Base-by-base conservation (phyloP, 208 protist species). In the Strigomonas galati region DNA sequence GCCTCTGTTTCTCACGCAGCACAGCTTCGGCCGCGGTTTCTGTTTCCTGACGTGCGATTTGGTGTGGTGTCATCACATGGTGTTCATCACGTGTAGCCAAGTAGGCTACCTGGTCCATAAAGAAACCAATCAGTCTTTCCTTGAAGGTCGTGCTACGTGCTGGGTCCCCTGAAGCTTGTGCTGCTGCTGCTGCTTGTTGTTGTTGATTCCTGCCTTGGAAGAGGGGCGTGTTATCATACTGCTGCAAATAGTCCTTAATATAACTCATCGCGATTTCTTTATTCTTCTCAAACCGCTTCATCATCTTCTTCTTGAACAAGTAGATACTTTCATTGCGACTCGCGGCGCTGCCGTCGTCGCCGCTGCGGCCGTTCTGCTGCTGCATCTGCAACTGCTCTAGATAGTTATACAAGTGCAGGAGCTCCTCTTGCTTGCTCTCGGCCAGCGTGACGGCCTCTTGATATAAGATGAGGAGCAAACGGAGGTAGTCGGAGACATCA, bases 401-500 rank as follows among this genome's bases (percentile, higher is more conserved):
- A 31, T 40, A 30, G 6, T 17, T 26, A n/a, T 62, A 40, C 30
- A 40, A 7, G 35, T 30, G 6, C 9, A 30, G 5, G 10, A 53
- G 37, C 19, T 48, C 59, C 21, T 40, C n/a, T 12, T 35, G 24
- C 4, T 27, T 15, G 58, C 68, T 17, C 17, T 71, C 28, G 6
- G 60, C 44, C 3, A 72, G 27, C 43, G 23, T 46, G 1, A 21
- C 54, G 26, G 86, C 86, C 46, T 80, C 78, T 21, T 71, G 62
- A 55, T 90, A 68, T 9, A 92, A 67, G 21, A 87, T 40, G 23
- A 82, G 70, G 62, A 86, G 68, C 66, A 78, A 65, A 32, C 80
- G 81, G 35, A 92, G 74, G 21, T 87, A 37, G 67, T 85, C 67
- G 17, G 79, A 89, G 52, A 75, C 76, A 24, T 55, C 26, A 0